Conservation (phyloP, 2,329 filamentous ascomycete species). For the Aspergillus niger region DNA sequence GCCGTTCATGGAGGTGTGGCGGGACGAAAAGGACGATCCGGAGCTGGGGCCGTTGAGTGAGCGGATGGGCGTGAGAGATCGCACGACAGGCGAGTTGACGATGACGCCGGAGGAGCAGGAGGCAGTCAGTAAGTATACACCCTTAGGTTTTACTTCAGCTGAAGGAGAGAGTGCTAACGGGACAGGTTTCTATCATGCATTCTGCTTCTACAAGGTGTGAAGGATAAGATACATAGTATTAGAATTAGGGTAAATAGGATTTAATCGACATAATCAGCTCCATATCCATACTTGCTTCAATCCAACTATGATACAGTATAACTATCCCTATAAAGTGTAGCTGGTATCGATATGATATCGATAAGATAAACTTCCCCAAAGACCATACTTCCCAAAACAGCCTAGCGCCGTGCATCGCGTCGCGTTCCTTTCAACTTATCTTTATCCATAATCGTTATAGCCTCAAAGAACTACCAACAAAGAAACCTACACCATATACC, state of each 20-base stretch:
- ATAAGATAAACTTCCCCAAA: neutral
- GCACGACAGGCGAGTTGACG: slow-evolving; percentile 64
- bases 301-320: neutral
- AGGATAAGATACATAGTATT: neutral
- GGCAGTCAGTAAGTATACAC: slow-evolving; percentile 63
- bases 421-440: slow-evolving; percentile 29
- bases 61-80: slow-evolving; percentile 88
- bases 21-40: slow-evolving; percentile 81
- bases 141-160: neutral
- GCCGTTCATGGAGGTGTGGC: slow-evolving; percentile 87
- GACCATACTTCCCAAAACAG: slow-evolving; percentile 23
- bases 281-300: neutral
- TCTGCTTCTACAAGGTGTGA: slow-evolving; percentile 94
- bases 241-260: too few relatives aligned
- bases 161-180: slow-evolving; percentile 18
- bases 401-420: slow-evolving; percentile 29
- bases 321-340: neutral
- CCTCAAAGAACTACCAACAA: neutral
- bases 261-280: too few relatives aligned
- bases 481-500: neutral
- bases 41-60: slow-evolving; percentile 83
- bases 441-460: slow-evolving; percentile 8
- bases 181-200: slow-evolving; percentile 79
- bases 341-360: neutral
- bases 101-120: slow-evolving; percentile 89